These are phyloP conservation scores for Candida mesenterica DNA, from an alignment of 1,139 yeast genomes.

Conservation along the genomic window DNA sequence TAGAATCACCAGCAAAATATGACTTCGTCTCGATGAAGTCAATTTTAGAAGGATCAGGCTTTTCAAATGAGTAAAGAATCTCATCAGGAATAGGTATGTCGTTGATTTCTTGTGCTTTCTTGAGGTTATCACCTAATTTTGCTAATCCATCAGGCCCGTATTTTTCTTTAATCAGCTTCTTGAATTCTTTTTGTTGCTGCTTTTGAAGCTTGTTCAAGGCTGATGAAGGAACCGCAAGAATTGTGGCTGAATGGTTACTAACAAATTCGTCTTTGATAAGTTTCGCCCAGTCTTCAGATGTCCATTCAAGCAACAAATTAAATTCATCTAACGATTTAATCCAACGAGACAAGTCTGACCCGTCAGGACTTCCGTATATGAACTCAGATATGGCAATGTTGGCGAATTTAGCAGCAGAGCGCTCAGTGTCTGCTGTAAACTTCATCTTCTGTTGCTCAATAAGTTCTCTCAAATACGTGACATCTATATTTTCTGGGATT, in stretches of 20 bases:
- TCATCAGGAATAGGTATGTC: constrained; percentile 73
- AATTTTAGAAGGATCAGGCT: constrained; percentile 76
- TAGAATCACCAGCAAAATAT: constrained; percentile 45
- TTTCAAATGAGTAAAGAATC: constrained; percentile 56
- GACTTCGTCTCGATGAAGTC: constrained; percentile 70
- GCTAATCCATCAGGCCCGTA: constrained; percentile 64
- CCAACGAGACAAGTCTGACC: constrained; percentile 56
- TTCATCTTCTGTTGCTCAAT: constrained; percentile 65
- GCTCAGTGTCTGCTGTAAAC: constrained; percentile 64
- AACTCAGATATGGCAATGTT: constrained; percentile 75
- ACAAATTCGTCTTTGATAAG: constrained; percentile 55
- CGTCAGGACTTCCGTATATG: constrained; percentile 68
- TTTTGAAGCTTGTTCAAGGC: constrained; percentile 54
- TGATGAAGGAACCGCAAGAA: constrained; percentile 75
- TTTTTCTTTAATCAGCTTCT: constrained; percentile 46
- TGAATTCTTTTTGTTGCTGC: constrained; percentile 47
- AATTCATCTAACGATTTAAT: constrained; percentile 57
- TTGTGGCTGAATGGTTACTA: constrained; percentile 66
- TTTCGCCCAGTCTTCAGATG: constrained; percentile 62
- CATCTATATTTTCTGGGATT: constrained; percentile 52
- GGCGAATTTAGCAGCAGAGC: constrained; percentile 58
- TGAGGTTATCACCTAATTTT: constrained; percentile 48
- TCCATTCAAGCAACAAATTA: constrained; percentile 61
- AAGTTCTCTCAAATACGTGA: constrained; percentile 63
- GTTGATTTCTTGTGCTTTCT: constrained; percentile 64